These are phyloP conservation scores for Sclerotinia subarctica DNA, from an alignment of 2,329 filamentous ascomycete species.

Conservation along the genomic window DNA sequence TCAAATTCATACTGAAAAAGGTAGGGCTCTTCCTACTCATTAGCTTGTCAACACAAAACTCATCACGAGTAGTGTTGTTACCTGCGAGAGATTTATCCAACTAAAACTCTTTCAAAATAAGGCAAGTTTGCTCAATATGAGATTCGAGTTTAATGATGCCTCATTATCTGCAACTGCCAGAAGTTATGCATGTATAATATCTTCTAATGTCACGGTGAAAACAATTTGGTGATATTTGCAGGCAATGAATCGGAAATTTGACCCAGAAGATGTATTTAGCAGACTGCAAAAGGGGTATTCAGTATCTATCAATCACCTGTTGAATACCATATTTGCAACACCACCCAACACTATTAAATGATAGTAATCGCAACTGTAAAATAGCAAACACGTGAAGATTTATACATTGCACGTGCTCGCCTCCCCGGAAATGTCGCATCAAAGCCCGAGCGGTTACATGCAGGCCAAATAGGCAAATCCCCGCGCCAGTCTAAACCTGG, in stretches of 20 bases:
- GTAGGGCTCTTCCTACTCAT: not conserved
- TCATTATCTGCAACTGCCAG: not conserved
- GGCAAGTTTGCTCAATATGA: too few species aligned
- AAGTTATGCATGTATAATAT: not conserved
- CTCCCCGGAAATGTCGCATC: not conserved
- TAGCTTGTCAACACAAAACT: not conserved
- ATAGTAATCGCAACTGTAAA: not conserved
- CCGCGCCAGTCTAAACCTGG: constrained; percentile 4
- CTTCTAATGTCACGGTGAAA: constrained; percentile 8
- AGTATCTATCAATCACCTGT: not conserved
- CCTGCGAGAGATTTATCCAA: not conserved
- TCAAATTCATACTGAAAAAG: too few species aligned
- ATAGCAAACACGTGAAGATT: not conserved
- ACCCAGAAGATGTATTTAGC: not conserved
- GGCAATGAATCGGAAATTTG: not conserved
- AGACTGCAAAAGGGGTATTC: not conserved
- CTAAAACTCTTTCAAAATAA: not conserved
- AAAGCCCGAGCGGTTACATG: not conserved
- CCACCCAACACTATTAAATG: not conserved
- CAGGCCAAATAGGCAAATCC: not conserved
- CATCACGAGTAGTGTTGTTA: not conserved
- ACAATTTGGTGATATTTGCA: not conserved
- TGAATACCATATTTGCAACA: not conserved
- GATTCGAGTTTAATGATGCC: not conserved
- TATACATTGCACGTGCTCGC: not conserved